Base-by-base conservation (phyloP, 768 basidiomycete genomes). In the Suillus tomentosus region DNA sequence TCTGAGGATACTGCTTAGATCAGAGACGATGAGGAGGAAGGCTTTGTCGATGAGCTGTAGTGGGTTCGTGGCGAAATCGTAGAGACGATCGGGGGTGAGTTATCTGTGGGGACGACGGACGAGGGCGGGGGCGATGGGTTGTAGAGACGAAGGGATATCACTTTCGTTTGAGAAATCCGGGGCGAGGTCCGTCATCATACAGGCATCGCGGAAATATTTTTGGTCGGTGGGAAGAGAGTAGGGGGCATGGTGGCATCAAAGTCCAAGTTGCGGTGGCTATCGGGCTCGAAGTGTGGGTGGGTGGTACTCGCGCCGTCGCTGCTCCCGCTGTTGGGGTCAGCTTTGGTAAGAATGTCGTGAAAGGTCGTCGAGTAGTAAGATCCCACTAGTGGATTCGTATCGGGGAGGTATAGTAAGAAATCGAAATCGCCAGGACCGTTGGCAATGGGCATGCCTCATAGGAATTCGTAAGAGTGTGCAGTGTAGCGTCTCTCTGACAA, bases 331-430 rank as follows among this genome's bases (percentile, higher is more conserved):
- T 27, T 58, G 53, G 5, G 31, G 10, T 54, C 31, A 58, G 57
- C 24, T 27, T 39, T 42, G 9, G 57, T 13, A 27, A 58, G 40
- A 22, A 58, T 58, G 42, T 58, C 57, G 11, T 42, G 57, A 17
- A 58, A 58, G 10, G 57, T 58, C 3, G 40, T 58, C 8, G 57
- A 58, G 40, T 40, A 58, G 24, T 58, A 58, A 24, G 57, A 58
- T 8, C 57, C 57, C 17, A 5, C 6, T 14, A 39, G 57, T 1
- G 57, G 57, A 31, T 42, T 58, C 17, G 39, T 27, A 19, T 58
- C 57, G 17, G 57, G 57, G 37, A 58, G 22, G 57, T 24, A 58
- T 19, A 58, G 10, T 17, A 58, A 17, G 39, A 58, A 58, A 58
- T 58, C 2, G 24, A 24, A 24, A 24, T 24, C 57, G 8, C 57